Percentiles rank a stretch among this genome's conserved stretches.
Conservation (phyloP, 345 rosid species). For the Melaleuca quinquenervia region DNA sequence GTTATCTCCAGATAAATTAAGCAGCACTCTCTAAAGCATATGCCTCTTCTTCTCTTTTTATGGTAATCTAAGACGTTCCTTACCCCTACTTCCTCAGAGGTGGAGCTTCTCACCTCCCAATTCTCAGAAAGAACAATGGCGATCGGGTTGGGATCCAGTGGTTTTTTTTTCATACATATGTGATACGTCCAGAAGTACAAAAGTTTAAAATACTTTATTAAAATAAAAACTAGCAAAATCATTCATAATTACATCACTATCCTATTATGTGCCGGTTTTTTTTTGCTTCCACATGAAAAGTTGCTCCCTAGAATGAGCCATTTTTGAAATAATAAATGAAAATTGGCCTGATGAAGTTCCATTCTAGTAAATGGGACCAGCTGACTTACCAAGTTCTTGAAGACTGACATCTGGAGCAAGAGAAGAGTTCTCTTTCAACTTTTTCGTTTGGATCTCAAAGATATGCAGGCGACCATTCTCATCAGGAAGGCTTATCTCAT, state of each 20-base stretch:
- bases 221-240: background rate
- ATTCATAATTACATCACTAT: background rate
- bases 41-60: background rate
- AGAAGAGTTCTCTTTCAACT: conserved; percentile 96
- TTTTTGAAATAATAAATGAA: background rate
- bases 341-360: background rate
- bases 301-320: background rate
- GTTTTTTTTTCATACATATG: background rate
- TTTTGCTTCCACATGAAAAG: background rate
- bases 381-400: conserved; percentile 74
- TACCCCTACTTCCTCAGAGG: no score
- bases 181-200: background rate
- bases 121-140: background rate
- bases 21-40: background rate
- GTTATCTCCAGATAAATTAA: background rate
- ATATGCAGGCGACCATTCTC: conserved; percentile 89
- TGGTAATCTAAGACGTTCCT: background rate
- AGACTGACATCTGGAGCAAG: conserved; percentile 75
- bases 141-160: background rate
- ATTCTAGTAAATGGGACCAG: no score
- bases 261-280: background rate
- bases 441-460: conserved; percentile 91
- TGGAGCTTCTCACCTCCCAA: background rate
- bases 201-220: no score
- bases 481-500: conserved; percentile 99